Percentiles rank a stretch among this genome's conserved stretches.
Conservation (phyloP, 1,139 yeast genomes). For the Hemisphaericaspora subhashii region DNA sequence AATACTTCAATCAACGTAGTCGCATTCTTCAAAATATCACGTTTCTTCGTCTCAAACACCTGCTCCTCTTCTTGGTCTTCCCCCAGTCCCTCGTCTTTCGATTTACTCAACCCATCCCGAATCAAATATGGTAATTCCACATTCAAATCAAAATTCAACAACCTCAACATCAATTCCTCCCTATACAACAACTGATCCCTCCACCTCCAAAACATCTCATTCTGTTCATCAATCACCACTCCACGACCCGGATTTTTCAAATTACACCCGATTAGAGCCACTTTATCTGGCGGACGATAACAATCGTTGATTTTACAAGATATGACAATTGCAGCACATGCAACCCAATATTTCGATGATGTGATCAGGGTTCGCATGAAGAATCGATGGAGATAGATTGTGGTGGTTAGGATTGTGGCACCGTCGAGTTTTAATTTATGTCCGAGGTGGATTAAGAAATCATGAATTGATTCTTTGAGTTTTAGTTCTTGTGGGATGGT, state of each 20-base stretch:
- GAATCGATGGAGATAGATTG: slow-evolving; percentile 41
- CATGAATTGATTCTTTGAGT: slow-evolving; percentile 40
- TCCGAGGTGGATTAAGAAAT: slow-evolving; percentile 41
- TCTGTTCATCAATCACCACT: slow-evolving; percentile 38
- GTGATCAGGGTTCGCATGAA: slow-evolving; percentile 47
- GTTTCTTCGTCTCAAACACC: slow-evolving; percentile 24
- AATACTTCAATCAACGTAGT: slow-evolving; percentile 40
- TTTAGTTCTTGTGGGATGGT: slow-evolving; percentile 37
- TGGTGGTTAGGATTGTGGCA: slow-evolving; percentile 44
- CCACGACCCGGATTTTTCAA: slow-evolving; percentile 32
- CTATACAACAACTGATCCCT: slow-evolving; percentile 45
- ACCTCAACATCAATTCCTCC: slow-evolving; percentile 43
- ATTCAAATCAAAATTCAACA: slow-evolving; percentile 42
- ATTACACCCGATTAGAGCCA: slow-evolving; percentile 40
- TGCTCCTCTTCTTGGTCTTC: neutral
- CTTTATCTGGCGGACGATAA: slow-evolving; percentile 45
- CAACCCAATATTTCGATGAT: slow-evolving; percentile 46
- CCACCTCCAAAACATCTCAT: slow-evolving; percentile 48
- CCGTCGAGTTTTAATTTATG: slow-evolving; percentile 42
- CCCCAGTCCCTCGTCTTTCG: slow-evolving; percentile 3
- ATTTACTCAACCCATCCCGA: slow-evolving; percentile 23
- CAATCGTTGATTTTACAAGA: slow-evolving; percentile 46
- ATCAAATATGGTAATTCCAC: slow-evolving; percentile 41
- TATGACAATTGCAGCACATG: slow-evolving; percentile 46
- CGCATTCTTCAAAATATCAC: slow-evolving; percentile 35